Evolutionary conservation across 306 rosid genomes (phyloP).

Genomic region (Trichosanthes cucumerina): DNA sequence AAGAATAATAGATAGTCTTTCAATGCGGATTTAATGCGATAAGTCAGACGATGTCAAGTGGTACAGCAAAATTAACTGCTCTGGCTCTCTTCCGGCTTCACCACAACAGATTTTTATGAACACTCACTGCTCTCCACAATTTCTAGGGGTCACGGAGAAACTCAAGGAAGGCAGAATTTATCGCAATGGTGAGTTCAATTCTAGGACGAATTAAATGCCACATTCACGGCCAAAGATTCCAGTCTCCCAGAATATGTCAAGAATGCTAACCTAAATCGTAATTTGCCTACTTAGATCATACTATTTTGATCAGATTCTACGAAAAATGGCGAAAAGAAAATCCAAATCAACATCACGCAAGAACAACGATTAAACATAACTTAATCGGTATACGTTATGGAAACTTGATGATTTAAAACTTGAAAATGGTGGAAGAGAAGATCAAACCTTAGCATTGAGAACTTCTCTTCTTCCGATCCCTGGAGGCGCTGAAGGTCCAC

Average conservation of each 20-base stretch:
- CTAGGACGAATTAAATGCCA: background rate
- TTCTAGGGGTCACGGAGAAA: background rate
- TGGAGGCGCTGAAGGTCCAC: background rate
- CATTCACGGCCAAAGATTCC: background rate
- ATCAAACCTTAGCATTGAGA: background rate
- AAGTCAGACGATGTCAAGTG: background rate
- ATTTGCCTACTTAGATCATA: background rate
- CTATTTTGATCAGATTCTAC: background rate
- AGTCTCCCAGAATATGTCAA: background rate
- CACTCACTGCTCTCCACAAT: background rate
- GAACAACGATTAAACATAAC: background rate
- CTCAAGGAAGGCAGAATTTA: background rate
- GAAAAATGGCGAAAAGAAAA: background rate
- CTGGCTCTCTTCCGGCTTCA: background rate
- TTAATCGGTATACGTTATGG: background rate
- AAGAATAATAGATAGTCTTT: background rate
- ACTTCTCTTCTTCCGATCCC: background rate
- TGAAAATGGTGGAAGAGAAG: background rate
- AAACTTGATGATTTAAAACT: background rate
- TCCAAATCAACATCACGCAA: background rate
- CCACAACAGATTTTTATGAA: background rate
- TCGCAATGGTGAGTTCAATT: background rate
- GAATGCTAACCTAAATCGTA: background rate
- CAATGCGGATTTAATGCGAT: background rate
- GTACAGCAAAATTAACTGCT: background rate